A percentile compares a stretch with the other conserved stretches of the same genome.
phyloP scores from a whole-genome alignment of 192 early-diverging fungal species.

The Jimgerdemannia flammicorona region DNA sequence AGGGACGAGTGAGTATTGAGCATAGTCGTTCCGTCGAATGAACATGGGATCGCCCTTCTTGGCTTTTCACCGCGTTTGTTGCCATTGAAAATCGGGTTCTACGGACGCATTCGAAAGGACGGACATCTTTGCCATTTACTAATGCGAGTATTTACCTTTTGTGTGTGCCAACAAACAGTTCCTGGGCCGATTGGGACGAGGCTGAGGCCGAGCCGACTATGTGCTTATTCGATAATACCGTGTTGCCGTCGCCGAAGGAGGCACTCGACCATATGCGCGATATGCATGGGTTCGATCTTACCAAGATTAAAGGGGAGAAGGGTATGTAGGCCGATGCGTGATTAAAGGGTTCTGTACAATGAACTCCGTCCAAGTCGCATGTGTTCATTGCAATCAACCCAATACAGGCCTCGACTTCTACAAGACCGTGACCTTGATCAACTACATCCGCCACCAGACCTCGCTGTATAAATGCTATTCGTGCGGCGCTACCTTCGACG shows the following conservation, averaged over 20 bases:
- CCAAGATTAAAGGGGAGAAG: slow-evolving; percentile 38
- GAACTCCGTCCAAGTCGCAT: no score
- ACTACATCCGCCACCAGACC: slow-evolving; percentile 74
- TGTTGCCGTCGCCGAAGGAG: slow-evolving; percentile 56
- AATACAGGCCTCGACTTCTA: slow-evolving; percentile 72
- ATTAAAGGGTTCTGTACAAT: no score
- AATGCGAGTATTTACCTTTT: not conserved
- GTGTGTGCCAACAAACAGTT: slow-evolving; percentile 43
- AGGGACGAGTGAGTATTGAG: slow-evolving; percentile 53
- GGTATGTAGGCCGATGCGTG: not conserved
- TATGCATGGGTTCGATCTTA: slow-evolving; percentile 78
- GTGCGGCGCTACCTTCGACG: slow-evolving; percentile 53
- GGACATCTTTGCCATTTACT: no score
- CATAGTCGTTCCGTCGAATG: slow-evolving; percentile 1
- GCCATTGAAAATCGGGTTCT: not conserved
- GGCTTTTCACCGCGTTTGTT: not conserved
- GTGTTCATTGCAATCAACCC: no score
- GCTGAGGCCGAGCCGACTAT: slow-evolving; percentile 60
- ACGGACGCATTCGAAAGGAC: no score
- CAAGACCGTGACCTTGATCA: slow-evolving; percentile 78
- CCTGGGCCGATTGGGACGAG: slow-evolving; percentile 84
- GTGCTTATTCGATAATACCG: slow-evolving; percentile 77
- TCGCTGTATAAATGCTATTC: slow-evolving; percentile 64
- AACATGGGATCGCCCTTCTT: not conserved
- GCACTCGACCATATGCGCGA: slow-evolving; percentile 68